A percentile compares a stretch with the other conserved stretches of the same genome.
These are phyloP conservation scores for Colletotrichum echinochloae DNA, from an alignment of 2,329 filamentous ascomycete genomes.

Conservation along the genomic window DNA sequence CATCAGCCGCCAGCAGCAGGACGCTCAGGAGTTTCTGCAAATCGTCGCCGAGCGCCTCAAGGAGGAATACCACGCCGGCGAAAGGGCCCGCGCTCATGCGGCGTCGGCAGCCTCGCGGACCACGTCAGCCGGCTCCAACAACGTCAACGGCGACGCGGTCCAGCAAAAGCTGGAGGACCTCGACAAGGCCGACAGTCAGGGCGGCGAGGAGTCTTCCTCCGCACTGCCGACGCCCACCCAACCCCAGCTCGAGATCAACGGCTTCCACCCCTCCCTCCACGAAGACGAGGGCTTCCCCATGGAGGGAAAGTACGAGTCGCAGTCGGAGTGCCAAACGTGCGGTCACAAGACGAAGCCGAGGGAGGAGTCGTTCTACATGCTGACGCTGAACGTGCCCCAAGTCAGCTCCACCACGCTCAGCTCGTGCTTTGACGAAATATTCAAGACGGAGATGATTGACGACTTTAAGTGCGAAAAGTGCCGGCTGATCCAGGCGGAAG, in stretches of 20 bases:
- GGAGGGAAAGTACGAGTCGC: conserved; percentile 92
- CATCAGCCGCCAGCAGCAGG: conserved; percentile 95
- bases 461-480: conserved; percentile 97
- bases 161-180: conserved; percentile 49
- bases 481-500: conserved; percentile 82
- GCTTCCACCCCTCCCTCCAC: conserved; percentile 30
- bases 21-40: conserved; percentile 97
- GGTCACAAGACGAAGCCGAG: conserved; percentile 89
- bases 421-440: conserved; percentile 90
- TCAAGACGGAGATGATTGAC: conserved; percentile 96
- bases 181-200: conserved; percentile 37
- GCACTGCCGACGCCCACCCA: conserved; percentile 31
- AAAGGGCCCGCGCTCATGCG: conserved; percentile 75
- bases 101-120: conserved; percentile 46
- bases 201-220: conserved; percentile 34
- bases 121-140: conserved; percentile 27
- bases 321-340: conserved; percentile 92
- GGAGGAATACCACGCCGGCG: conserved; percentile 92
- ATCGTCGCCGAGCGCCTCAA: conserved; percentile 91
- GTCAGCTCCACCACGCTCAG: conserved; percentile 83
- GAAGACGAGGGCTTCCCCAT: conserved; percentile 78
- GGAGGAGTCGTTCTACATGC: conserved; percentile 87
- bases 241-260: conserved; percentile 37
- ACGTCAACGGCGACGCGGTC: conserved; percentile 44
- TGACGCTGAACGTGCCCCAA: conserved; percentile 93